These are phyloP conservation scores for Hymenoscyphus albidus DNA, from an alignment of 2,329 filamentous ascomycete genomes.

Conservation along the genomic window DNA sequence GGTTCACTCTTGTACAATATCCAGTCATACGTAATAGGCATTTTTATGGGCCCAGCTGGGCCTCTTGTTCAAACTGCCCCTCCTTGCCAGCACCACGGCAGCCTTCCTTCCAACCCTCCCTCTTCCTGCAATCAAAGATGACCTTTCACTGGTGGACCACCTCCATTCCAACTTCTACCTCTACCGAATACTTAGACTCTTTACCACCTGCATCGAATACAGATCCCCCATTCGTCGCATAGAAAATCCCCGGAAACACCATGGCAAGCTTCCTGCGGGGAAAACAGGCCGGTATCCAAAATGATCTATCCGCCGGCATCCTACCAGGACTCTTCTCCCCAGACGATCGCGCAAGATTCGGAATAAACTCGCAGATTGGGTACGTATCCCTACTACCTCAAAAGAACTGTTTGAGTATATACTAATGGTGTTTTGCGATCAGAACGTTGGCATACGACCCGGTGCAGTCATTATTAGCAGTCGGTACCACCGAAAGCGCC, in stretches of 20 bases:
- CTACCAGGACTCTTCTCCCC: constrained; percentile 73
- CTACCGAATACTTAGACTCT: background rate
- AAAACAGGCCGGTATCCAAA: constrained; percentile 90
- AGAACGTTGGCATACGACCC: constrained; percentile 89
- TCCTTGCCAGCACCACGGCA: background rate
- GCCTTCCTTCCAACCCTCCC: background rate
- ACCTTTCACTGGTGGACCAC: background rate
- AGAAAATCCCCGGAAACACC: constrained; percentile 11
- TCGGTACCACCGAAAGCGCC: constrained; percentile 83
- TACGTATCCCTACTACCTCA: constrained; percentile 35
- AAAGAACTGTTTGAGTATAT: constrained; percentile 1
- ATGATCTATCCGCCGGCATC: constrained; percentile 82
- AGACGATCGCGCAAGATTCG: constrained; percentile 79
- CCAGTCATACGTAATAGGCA: too few species aligned
- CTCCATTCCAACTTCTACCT: background rate
- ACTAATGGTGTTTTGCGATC: constrained; percentile 34
- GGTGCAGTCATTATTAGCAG: constrained; percentile 85
- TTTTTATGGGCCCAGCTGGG: too few species aligned
- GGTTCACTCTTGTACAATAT: too few species aligned
- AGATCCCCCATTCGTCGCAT: background rate
- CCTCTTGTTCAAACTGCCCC: background rate
- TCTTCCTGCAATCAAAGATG: background rate
- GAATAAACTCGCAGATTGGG: constrained; percentile 74
- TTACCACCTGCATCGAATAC: background rate
- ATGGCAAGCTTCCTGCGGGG: constrained; percentile 89